Percentiles rank a stretch among this genome's conserved stretches.
Evolutionary conservation across 2,329 filamentous ascomycete genomes (phyloP).

Genomic region (Colletotrichum cereale): DNA sequence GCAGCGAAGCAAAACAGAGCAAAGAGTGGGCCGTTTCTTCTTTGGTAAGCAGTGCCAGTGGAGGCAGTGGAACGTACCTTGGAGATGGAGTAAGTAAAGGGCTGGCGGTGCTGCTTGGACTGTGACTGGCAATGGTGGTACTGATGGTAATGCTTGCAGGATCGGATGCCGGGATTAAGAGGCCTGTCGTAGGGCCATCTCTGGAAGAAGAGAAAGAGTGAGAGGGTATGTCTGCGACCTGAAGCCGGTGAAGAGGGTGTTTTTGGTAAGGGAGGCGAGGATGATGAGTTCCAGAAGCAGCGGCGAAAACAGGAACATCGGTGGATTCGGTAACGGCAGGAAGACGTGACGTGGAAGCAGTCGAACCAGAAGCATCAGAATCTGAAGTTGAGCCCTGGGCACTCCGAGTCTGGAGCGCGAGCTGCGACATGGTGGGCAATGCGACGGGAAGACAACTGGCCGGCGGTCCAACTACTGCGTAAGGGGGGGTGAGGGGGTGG

Average conservation of each 20-base stretch:
- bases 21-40: constrained; percentile 38
- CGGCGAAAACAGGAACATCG: constrained; percentile 18
- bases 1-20: constrained; percentile 28
- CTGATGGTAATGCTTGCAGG: constrained; percentile 43
- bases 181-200: constrained; percentile 63
- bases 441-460: constrained; percentile 47
- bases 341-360: constrained; percentile 10
- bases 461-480: constrained; percentile 44
- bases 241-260: constrained; percentile 38
- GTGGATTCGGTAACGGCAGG: constrained; percentile 29
- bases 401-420: constrained; percentile 57
- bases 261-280: constrained; percentile 40
- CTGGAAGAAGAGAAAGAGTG: constrained; percentile 46
- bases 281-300: constrained; percentile 21
- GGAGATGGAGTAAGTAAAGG: constrained; percentile 40
- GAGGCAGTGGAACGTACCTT: constrained; percentile 38
- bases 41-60: constrained; percentile 38
- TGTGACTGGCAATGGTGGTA: constrained; percentile 35
- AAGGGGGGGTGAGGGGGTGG: constrained; percentile 30
- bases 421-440: constrained; percentile 67
- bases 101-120: constrained; percentile 26
- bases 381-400: constrained; percentile 52
- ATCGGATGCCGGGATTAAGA: constrained; percentile 43
- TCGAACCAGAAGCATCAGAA: constrained; percentile 42
- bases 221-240: constrained; percentile 30